Percentiles rank a stretch among this genome's conserved stretches.
Conservation (phyloP, 2,329 filamentous ascomycete genomes). For the Calcarisporium arbuscula region DNA sequence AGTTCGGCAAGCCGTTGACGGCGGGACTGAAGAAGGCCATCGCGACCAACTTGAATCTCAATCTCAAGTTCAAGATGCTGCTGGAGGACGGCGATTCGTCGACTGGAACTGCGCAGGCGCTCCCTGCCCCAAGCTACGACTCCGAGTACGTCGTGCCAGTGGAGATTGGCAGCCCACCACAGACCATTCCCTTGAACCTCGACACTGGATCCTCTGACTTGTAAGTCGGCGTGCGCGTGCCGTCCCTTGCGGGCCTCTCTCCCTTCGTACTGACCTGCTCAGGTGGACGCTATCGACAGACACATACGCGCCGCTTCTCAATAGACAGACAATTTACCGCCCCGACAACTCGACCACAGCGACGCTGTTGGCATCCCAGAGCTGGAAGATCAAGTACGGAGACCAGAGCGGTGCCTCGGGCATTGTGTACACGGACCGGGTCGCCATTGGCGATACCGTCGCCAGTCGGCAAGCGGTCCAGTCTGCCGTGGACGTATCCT, state of each 20-base stretch:
- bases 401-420: conserved; percentile 59
- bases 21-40: conserved; percentile 17
- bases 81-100: conserved; percentile 2
- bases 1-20: conserved; percentile 28
- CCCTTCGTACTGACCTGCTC: conserved; percentile 15
- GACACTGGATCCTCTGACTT: conserved; percentile 57
- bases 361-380: conserved; percentile 32
- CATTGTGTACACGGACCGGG: conserved; percentile 59
- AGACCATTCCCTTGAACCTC: conserved; percentile 59
- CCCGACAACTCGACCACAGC: conserved; percentile 36
- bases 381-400: conserved; percentile 58
- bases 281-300: conserved; percentile 65
- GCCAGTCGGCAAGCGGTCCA: conserved; percentile 59
- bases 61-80: conserved; percentile 15
- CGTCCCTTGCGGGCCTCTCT: neutral
- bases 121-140: conserved; percentile 35
- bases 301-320: conserved; percentile 38
- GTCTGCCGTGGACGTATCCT: conserved; percentile 53
- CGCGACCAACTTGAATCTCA: conserved; percentile 15
- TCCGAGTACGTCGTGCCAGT: conserved; percentile 56
- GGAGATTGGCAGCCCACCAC: conserved; percentile 49
- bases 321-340: conserved; percentile 52
- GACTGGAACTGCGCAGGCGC: conserved; percentile 18
- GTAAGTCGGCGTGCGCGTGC: conserved; percentile 16
- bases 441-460: conserved; percentile 53